Evolutionary conservation across 2,329 filamentous ascomycete species (phyloP).

Genomic region (Xylaria hypoxylon): DNA sequence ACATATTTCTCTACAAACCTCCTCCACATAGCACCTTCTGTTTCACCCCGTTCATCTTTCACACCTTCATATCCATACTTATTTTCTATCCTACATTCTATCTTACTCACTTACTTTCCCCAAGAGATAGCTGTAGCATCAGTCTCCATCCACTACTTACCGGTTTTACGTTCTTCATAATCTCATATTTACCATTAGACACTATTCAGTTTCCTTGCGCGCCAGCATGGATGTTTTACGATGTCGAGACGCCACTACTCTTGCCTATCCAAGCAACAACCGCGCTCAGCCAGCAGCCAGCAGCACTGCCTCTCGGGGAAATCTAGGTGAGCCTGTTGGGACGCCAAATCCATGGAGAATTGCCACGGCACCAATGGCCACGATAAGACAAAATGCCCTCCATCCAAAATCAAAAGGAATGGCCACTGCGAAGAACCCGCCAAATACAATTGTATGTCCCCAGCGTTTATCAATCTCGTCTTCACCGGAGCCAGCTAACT

Average conservation of each 20-base stretch:
- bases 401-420: neutral
- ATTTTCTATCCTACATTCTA: no score
- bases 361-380: conserved; percentile 8
- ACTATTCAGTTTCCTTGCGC: no score
- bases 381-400: conserved; percentile 7
- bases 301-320: no score
- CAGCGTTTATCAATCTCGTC: neutral
- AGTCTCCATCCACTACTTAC: no score
- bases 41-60: neutral
- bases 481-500: conserved; percentile 12
- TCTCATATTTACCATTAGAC: no score
- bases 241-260: neutral
- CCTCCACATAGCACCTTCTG: neutral
- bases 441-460: conserved; percentile 27
- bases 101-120: no score
- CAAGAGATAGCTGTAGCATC: no score
- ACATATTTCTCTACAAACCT: neutral
- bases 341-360: neutral
- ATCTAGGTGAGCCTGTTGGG: neutral
- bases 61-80: neutral
- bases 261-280: neutral
- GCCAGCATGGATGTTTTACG: neutral
- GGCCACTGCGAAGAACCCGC: neutral
- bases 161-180: no score
- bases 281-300: no score